Conservation (phyloP, 129 eudicot genomes). For the Tagetes erecta region DNA sequence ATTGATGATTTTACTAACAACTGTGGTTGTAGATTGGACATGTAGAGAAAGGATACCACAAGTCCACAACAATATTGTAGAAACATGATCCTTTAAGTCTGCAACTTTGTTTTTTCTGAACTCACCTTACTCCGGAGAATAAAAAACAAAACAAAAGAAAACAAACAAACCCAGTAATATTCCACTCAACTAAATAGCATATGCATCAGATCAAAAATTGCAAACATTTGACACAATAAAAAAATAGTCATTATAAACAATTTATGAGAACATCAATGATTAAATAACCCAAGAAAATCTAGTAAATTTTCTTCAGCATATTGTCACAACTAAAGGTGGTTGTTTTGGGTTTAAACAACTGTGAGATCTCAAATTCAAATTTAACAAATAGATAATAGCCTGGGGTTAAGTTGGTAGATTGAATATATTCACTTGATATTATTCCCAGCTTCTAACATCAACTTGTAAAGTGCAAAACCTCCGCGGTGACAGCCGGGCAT, state of each 20-base stretch:
- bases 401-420: neutral
- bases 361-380: neutral
- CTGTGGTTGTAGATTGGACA: neutral
- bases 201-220: neutral
- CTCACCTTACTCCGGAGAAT: neutral
- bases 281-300: neutral
- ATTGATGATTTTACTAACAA: neutral
- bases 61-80: too few species aligned
- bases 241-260: neutral
- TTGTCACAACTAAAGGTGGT: neutral
- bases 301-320: neutral
- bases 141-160: too few species aligned
- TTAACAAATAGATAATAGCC: slow-evolving; percentile 15
- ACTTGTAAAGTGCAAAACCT: slow-evolving; percentile 80
- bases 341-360: neutral
- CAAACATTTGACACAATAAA: neutral
- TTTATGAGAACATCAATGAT: neutral
- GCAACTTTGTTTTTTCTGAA: neutral
- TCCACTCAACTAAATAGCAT: neutral
- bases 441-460: slow-evolving; percentile 54
- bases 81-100: too few species aligned
- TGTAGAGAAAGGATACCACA: neutral
- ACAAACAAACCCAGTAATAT: too few species aligned
- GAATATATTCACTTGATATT: slow-evolving; percentile 14
- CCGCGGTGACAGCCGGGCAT: slow-evolving; percentile 99